Percentiles rank a stretch among this genome's conserved stretches.
Conservation (phyloP, 1,284 basidiomycete genomes). For the Veloboletus limbatus region DNA sequence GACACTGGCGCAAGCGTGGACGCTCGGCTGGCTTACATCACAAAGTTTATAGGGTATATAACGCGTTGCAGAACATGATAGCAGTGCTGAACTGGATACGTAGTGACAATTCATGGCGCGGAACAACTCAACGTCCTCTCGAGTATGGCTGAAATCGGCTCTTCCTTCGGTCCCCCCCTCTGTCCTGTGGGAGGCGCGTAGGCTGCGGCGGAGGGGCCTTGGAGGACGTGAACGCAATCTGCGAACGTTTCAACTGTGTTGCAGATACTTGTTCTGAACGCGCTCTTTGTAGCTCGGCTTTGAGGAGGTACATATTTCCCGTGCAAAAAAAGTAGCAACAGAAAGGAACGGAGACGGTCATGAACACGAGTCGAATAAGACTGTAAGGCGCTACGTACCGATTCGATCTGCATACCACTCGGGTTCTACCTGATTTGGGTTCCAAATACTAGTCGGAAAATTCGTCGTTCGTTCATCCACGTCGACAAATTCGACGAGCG, state of each 20-base stretch:
- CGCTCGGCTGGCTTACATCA: conserved; percentile 22
- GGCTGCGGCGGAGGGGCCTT: conserved; percentile 18
- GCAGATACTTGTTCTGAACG: conserved; percentile 37
- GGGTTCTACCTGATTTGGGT: conserved; percentile 55
- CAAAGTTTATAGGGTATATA: not conserved
- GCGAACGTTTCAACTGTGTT: conserved; percentile 32
- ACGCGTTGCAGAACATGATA: conserved; percentile 1
- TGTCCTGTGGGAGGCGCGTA: conserved; percentile 18
- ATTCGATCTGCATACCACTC: conserved; percentile 72
- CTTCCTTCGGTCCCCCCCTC: conserved; percentile 15
- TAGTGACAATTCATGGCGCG: not conserved
- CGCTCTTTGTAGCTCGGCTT: conserved; percentile 45
- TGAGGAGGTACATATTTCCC: conserved; percentile 30
- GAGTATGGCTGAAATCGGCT: conserved; percentile 30
- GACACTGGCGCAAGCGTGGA: not conserved
- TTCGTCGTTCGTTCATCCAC: conserved; percentile 84
- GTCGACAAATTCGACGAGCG: conserved; percentile 88
- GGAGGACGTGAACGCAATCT: conserved; percentile 34
- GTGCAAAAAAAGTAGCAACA: conserved; percentile 2
- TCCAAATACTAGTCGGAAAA: conserved; percentile 72
- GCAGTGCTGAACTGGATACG: conserved; percentile 21
- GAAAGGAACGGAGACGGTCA: conserved; percentile 12
- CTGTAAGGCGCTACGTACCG: conserved; percentile 44
- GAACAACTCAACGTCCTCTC: conserved; percentile 19
- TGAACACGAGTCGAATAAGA: conserved; percentile 22